phyloP scores from a whole-genome alignment of 1,284 basidiomycete species.

The Anthracocystis setariae region DNA sequence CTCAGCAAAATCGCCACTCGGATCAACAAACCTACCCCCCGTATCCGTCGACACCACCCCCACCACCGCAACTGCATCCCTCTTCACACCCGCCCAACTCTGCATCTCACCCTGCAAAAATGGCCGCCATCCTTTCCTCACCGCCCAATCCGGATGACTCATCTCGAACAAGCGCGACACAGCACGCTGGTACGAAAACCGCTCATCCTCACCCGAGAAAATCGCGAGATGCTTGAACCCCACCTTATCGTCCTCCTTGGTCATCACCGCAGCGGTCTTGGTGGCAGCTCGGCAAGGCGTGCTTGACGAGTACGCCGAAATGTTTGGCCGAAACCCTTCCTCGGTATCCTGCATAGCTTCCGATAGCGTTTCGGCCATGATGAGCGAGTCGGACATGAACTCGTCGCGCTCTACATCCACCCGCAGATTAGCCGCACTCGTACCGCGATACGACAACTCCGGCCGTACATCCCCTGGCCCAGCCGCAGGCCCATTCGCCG shows the following conservation, averaged over 20 bases:
- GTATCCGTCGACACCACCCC: constrained; percentile 14
- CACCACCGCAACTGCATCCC: not conserved
- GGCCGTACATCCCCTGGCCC: constrained; percentile 31
- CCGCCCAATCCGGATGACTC: constrained; percentile 62
- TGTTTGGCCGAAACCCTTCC: constrained; percentile 74
- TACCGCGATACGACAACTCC: constrained; percentile 16
- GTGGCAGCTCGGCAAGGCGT: constrained; percentile 2
- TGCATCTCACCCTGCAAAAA: constrained; percentile 46
- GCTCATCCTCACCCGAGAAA: constrained; percentile 77
- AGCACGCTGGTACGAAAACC: constrained; percentile 77
- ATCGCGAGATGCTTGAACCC: constrained; percentile 73
- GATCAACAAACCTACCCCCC: constrained; percentile 19
- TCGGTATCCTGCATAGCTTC: constrained; percentile 71
- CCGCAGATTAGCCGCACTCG: constrained; percentile 3
- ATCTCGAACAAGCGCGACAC: constrained; percentile 77
- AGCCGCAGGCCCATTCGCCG: constrained; percentile 43
- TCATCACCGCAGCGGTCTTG: too few species aligned
- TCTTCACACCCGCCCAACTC: constrained; percentile 41
- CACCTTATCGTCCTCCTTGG: constrained; percentile 62
- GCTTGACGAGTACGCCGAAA: constrained; percentile 71
- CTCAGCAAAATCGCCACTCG: constrained; percentile 43
- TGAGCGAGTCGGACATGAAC: constrained; percentile 69
- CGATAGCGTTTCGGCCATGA: constrained; percentile 74
- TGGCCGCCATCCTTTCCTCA: constrained; percentile 51
- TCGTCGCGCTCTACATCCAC: constrained; percentile 37